Evolutionary conservation across 2,329 filamentous ascomycete genomes (phyloP).

Genomic region (Cladosporium sp.): DNA sequence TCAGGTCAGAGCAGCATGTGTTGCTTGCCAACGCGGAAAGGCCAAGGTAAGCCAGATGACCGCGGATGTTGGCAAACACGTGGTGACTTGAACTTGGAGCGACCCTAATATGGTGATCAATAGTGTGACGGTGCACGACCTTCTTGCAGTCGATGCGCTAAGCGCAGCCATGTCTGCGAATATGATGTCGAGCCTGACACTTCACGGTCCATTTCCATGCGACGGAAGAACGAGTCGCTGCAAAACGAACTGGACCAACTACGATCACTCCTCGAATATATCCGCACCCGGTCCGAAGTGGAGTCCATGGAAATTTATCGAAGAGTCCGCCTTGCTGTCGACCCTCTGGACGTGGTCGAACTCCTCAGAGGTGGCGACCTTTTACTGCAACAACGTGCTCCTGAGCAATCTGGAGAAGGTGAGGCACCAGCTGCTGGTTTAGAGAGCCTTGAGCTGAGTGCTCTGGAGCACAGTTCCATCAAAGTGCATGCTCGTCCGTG

Average conservation of each 20-base stretch:
- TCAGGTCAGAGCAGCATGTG: conserved; percentile 15
- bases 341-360: conserved; percentile 13
- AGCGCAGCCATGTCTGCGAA: conserved; percentile 10
- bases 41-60: conserved; percentile 11
- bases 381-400: conserved; percentile 3
- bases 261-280: conserved; percentile 3
- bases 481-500: conserved; percentile 13
- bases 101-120: background rate
- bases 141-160: conserved; percentile 14
- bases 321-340: conserved; percentile 9
- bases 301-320: conserved; percentile 17
- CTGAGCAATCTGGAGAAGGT: background rate
- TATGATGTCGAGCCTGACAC: conserved; percentile 18
- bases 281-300: conserved; percentile 12
- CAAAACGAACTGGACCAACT: conserved; percentile 10
- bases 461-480: conserved; percentile 11
- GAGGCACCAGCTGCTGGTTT: conserved; percentile 10
- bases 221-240: conserved; percentile 15
- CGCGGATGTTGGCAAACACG: background rate
- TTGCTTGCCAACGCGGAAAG: conserved; percentile 16
- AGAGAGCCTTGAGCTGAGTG: conserved; percentile 11
- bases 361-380: conserved; percentile 5
- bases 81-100: background rate
- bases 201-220: conserved; percentile 14
- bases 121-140: conserved; percentile 14